A percentile compares a stretch with the other conserved stretches of the same genome.
Evolutionary conservation across 345 rosid genomes (phyloP).

Genomic region (Turritis glabra): DNA sequence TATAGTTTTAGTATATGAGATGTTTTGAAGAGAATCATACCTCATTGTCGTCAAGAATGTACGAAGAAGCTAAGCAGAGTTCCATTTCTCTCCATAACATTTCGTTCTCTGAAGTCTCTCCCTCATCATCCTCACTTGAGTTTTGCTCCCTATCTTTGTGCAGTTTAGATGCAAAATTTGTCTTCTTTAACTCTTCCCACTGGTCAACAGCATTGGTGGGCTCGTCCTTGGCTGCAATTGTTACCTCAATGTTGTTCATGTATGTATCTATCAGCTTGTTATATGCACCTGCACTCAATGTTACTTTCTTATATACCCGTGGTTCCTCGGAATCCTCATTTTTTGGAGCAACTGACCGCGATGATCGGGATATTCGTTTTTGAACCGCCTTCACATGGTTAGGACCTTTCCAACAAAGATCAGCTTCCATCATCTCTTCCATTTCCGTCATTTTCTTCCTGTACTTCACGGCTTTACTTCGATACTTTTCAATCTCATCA

Average conservation of each 20-base stretch:
- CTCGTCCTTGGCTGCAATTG: constrained; percentile 54
- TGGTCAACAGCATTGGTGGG: constrained; percentile 54
- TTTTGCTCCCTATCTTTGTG: constrained; percentile 37
- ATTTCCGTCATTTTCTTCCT: constrained; percentile 38
- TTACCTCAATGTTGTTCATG: constrained; percentile 74
- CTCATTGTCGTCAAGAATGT: constrained; percentile 78
- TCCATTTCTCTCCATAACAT: constrained; percentile 95
- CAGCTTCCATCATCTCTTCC: constrained; percentile 55
- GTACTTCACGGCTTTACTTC: constrained; percentile 15
- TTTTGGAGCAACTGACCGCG: constrained; percentile 27
- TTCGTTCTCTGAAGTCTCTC: constrained; percentile 67
- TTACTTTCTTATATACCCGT: constrained; percentile 41
- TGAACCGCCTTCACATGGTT: constrained; percentile 16
- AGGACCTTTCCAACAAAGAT: constrained; percentile 47
- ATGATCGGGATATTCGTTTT: constrained; percentile 7
- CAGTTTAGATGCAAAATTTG: constrained; percentile 32
- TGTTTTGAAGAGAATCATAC: constrained; percentile 32
- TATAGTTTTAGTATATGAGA: neutral
- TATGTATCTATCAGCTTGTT: constrained; percentile 66
- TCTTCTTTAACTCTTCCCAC: constrained; percentile 71
- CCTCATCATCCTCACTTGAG: constrained; percentile 50
- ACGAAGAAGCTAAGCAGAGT: constrained; percentile 68
- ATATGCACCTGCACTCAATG: constrained; percentile 75
- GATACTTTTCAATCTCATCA: constrained; percentile 38
- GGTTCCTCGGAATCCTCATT: constrained; percentile 39